Evolutionary conservation across 202 grass and related monocot species (phyloP).

Genomic region (Setaria viridis): DNA sequence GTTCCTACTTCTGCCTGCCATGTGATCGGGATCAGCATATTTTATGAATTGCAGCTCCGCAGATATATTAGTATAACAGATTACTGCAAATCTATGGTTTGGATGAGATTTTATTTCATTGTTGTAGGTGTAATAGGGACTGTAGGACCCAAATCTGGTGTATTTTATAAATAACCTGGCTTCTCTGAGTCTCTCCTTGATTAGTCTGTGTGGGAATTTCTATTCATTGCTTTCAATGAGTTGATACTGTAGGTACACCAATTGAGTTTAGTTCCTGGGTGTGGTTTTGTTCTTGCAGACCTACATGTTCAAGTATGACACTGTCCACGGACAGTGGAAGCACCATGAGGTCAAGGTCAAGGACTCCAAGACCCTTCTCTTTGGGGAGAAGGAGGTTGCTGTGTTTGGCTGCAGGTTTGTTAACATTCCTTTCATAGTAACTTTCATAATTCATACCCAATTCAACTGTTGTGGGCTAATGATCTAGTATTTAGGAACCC

Average conservation of each 20-base stretch:
- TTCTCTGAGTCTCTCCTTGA: no score
- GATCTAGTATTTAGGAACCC: constrained; percentile 56
- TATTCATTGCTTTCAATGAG: neutral
- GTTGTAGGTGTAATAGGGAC: neutral
- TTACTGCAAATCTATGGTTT: neutral
- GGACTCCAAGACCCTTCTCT: constrained; percentile 87
- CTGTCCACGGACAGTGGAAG: constrained; percentile 84
- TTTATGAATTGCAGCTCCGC: no score
- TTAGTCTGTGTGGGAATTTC: neutral
- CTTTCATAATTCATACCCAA: neutral
- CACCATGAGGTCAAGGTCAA: constrained; percentile 79
- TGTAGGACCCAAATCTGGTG: neutral
- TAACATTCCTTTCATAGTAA: neutral
- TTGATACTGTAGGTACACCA: neutral
- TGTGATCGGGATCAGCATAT: neutral
- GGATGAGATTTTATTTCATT: neutral
- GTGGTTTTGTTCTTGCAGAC: constrained; percentile 52
- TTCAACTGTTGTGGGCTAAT: neutral
- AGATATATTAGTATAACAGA: neutral
- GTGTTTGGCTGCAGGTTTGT: constrained; percentile 79
- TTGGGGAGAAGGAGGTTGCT: constrained; percentile 67
- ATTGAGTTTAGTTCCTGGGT: neutral
- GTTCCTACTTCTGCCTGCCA: neutral
- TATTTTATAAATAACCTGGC: no score
- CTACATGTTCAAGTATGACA: constrained; percentile 97